Base-by-base conservation (phyloP, 2,329 filamentous ascomycete species). In the Ophidiomyces ophidiicola region DNA sequence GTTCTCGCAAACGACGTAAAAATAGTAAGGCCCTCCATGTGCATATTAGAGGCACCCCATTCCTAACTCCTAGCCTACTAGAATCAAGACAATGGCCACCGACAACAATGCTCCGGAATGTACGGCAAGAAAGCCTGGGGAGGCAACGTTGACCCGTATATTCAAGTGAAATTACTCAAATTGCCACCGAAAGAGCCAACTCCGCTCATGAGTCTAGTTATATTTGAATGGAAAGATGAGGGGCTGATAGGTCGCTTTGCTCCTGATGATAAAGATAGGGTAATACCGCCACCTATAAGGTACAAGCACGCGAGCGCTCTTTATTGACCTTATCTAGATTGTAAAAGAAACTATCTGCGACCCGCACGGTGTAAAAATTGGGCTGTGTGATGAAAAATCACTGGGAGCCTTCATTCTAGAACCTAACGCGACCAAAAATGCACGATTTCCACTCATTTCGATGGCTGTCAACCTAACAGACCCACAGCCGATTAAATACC, bases 191-290 rank as follows among this genome's bases (percentile, higher is more conserved):
- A 72, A 42, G 69, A 78, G 41, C 66, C 71, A 32, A 81, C 93
- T 57, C 80, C 82, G 4, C 68, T 84, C 30, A 80, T 86, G 48
- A 92, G 85, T 59, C 63, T 94, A 50, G 70, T 94, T 37, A 80
- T 98, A 47, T 98, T 94, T 59, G 88, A 98, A 63, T 98, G 87
- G 84, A 78, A 73, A 49, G 90, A 98, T 56, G 78, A 82, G 56
- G 64, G 75, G 36, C 69, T 88, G 40, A 77, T 98, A 47, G 87
- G 88, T 30, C 71, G 81, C 43, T 70, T 71, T 24, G 67, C 74
- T 36, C 67, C 68, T 19, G 61, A 70, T 11, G 69, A 71, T 37
- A 64, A 70, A 23, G 57, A 63, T 33, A 67, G 71, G 53, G 76
- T 80, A 68, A 50, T 63, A 48, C 42, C 29, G 18, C 5, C 19